Evolutionary conservation across 805 yeast species (phyloP).

Genomic region (Kodamaea fukazawae): DNA sequence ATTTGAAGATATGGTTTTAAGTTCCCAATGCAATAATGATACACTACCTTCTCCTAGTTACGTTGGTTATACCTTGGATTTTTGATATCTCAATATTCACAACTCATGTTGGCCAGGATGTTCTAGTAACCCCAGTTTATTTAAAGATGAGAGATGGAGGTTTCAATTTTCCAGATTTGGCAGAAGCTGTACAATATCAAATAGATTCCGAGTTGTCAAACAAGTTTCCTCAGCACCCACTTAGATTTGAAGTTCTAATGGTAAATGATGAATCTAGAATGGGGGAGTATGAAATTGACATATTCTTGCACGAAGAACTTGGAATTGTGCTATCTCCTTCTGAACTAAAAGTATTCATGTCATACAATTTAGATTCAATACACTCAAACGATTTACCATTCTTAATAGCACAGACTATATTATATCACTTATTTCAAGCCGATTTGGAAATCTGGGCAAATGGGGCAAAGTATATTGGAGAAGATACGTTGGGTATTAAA

Average conservation of each 20-base stretch:
- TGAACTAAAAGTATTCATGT: conserved; percentile 37
- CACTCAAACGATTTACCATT: conserved; percentile 62
- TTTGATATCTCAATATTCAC: too few species aligned
- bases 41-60: too few species aligned
- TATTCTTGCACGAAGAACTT: conserved; percentile 40
- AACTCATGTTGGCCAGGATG: neutral
- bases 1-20: too few species aligned
- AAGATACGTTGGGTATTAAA: neutral
- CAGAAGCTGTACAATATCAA: conserved; percentile 44
- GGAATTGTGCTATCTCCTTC: conserved; percentile 44
- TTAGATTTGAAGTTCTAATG: conserved; percentile 16
- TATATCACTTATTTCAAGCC: conserved; percentile 29
- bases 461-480: neutral
- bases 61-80: too few species aligned
- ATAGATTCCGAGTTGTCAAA: conserved; percentile 21
- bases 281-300: conserved; percentile 33
- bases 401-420: conserved; percentile 48
- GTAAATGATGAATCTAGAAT: conserved; percentile 7
- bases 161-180: conserved; percentile 64
- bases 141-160: conserved; percentile 37
- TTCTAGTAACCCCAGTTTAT: conserved; percentile 13
- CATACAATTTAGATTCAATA: conserved; percentile 43
- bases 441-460: conserved; percentile 15
- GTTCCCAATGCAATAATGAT: too few species aligned
- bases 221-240: conserved; percentile 6